Evolutionary conservation across 148 eudicot genomes (phyloP).

Genomic region (Cornus suecica): DNA sequence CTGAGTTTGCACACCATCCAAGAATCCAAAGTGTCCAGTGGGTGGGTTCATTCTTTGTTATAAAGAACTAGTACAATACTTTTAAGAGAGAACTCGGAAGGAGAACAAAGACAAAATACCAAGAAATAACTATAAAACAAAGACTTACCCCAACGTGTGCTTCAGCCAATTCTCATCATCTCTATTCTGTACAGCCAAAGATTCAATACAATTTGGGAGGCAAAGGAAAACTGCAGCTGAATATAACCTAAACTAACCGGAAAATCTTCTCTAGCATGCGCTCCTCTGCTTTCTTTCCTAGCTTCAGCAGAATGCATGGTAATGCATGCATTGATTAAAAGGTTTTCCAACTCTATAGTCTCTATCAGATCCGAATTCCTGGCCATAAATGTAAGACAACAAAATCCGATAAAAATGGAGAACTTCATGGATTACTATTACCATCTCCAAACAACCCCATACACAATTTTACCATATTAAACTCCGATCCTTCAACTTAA

Average conservation of each 20-base stretch:
- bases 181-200: conserved; percentile 60
- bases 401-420: background rate
- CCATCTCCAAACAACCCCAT: background rate
- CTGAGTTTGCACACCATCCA: too few species aligned
- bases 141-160: conserved; percentile 80
- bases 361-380: conserved; percentile 99
- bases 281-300: conserved; percentile 97
- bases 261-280: conserved; percentile 92
- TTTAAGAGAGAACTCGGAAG: too few species aligned
- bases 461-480: conserved; percentile 73
- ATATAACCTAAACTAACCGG: conserved; percentile 47
- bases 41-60: too few species aligned
- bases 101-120: background rate
- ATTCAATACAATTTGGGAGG: background rate
- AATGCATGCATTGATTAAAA: conserved; percentile 88
- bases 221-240: background rate
- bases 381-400: conserved; percentile 6
- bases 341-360: conserved; percentile 92
- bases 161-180: conserved; percentile 94
- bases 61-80: too few species aligned
- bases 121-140: conserved; percentile 1
- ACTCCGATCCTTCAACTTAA: conserved; percentile 80
- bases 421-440: background rate
- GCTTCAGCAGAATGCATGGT: conserved; percentile 99
- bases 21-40: too few species aligned